Percentiles rank a stretch among this genome's conserved stretches.
These are phyloP conservation scores for Naganishia friedmannii DNA, from an alignment of 768 basidiomycete genomes.

Conservation along the genomic window DNA sequence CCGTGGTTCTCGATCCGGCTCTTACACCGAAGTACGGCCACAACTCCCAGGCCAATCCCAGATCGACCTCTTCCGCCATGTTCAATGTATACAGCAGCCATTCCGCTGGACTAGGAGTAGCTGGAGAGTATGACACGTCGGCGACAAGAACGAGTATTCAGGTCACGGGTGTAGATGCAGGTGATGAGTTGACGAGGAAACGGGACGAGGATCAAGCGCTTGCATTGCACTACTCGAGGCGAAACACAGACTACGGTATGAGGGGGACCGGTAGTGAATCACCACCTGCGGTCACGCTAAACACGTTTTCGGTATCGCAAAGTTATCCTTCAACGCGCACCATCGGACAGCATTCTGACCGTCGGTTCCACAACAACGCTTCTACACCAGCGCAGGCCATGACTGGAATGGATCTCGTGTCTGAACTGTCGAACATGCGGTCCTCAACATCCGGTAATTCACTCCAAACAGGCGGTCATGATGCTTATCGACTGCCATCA, in stretches of 20 bases:
- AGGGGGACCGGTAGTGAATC: slow-evolving; percentile 9
- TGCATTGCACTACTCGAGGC: background rate
- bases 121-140: slow-evolving; percentile 15
- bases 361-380: background rate
- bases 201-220: background rate
- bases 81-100: background rate
- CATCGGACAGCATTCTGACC: background rate
- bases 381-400: slow-evolving; percentile 10
- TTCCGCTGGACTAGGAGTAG: background rate
- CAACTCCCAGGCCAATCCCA: background rate
- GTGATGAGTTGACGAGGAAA: background rate
- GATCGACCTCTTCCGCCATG: background rate
- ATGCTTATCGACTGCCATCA: background rate
- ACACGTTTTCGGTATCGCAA: background rate
- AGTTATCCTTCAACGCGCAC: background rate
- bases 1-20: background rate
- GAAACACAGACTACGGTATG: slow-evolving; percentile 13
- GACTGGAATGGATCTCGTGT: slow-evolving; percentile 18
- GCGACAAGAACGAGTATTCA: slow-evolving; percentile 17
- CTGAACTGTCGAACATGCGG: slow-evolving; percentile 13
- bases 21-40: background rate
- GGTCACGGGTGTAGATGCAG: background rate
- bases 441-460: background rate
- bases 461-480: background rate
- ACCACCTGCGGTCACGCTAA: background rate